Evolutionary conservation across 495 filamentous ascomycete species (phyloP), one percentile per base, ranked within the genome.

Genomic region (Aspergillus saccharolyticus): DNA sequence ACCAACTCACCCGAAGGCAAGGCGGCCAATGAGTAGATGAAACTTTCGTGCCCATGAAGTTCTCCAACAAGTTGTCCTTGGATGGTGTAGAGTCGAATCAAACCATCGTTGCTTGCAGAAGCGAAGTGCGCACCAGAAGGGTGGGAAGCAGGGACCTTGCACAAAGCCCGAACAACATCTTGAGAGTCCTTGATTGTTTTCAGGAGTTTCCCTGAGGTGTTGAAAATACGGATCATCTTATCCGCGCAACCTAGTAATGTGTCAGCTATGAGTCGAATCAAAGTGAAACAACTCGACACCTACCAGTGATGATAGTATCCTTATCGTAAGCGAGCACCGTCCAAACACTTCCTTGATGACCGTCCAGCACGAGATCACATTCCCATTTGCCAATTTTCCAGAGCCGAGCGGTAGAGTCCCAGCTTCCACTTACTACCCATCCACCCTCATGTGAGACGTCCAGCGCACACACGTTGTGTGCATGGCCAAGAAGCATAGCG

Each of bases 341-440:
- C 95, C 94, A 97, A 18, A 97, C 92, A 57, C 80, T 87, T 46
- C 82, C 89, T 57, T 85, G 81, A 63, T 96, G 89, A 4, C 87
- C 91, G 44, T 86, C 77, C 16, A 97, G 78, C 20, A 89, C 72
- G 18, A 84, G 79, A 51, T 86, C 78, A 15, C 77, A 80, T 66
- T 91, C 89, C 89, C 88, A 96, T 59, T 86, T 87, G 8, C 84
- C 83, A 33, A 88, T 70, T 46, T 65, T 76, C 90, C 90, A 97
- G 55, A 96, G 66, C 28, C 89, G 83, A 14, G 88, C 90, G 42
- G 90, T 86, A 42, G 83, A 81, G 69, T 99, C 95, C 95, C 95
- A 99, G 68, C 91, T 87, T n/a, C 90, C 94, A 64, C 92, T 97
- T 44, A 96, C 85, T 51, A 97, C 80, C 66, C 82, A 86, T 17